phyloP scores from a whole-genome alignment of 75 land plant genomes.

The Selaginella moellendorffii region DNA sequence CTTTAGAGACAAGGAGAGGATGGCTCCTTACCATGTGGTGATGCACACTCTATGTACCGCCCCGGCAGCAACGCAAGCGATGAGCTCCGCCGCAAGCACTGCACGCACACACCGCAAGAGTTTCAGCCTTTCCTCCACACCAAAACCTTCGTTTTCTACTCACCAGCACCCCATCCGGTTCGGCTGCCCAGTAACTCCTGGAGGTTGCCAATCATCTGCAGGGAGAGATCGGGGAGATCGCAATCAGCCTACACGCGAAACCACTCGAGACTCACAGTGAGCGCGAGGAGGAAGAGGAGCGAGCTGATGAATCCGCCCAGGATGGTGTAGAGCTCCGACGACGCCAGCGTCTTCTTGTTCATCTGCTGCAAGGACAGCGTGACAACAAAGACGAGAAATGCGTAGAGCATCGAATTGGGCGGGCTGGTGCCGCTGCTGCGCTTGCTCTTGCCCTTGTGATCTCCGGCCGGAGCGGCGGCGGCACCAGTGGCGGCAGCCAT shows the following conservation, averaged over 20 bases:
- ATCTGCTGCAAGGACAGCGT: conserved; percentile 69
- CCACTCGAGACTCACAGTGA: conserved; percentile 35
- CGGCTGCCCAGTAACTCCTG: conserved; percentile 55
- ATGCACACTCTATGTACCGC: conserved; percentile 88
- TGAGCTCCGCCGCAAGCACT: conserved; percentile 64
- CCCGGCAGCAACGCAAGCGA: conserved; percentile 76
- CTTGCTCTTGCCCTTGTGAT: no score
- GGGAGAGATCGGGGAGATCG: background rate
- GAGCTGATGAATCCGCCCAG: conserved; percentile 75
- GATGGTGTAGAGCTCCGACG: conserved; percentile 67
- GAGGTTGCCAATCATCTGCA: conserved; percentile 83
- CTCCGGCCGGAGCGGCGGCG: no score
- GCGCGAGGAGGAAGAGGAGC: conserved; percentile 45
- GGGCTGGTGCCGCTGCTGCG: no score
- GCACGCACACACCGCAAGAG: conserved; percentile 14
- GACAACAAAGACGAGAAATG: conserved; percentile 53
- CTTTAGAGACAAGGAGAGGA: background rate
- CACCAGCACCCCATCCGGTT: conserved; percentile 96
- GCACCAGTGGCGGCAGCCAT: background rate
- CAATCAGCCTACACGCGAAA: background rate
- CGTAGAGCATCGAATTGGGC: conserved; percentile 69
- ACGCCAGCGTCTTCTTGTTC: conserved; percentile 63
- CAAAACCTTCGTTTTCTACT: conserved; percentile 9
- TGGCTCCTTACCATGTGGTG: conserved; percentile 64
- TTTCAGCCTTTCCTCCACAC: background rate